Conservation (phyloP, 2,329 filamentous ascomycete species). For the Sporothrix schenckii region DNA sequence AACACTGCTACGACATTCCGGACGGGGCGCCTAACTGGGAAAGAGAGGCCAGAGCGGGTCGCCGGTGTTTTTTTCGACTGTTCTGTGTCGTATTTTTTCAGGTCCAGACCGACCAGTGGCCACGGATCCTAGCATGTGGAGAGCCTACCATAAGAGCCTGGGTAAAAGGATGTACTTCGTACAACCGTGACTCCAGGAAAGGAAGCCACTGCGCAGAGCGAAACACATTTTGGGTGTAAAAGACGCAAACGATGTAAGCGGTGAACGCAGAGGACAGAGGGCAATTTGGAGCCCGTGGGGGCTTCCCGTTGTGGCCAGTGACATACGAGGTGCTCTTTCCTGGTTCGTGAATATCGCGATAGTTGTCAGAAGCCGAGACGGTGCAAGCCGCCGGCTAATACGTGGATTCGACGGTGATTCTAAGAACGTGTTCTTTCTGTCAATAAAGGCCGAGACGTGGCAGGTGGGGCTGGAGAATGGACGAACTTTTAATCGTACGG, state of each 20-base stretch:
- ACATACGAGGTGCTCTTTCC: background rate
- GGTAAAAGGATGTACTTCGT: background rate
- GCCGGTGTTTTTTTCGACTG: background rate
- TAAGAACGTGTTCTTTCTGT: background rate
- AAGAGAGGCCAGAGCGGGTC: slow-evolving; percentile 17
- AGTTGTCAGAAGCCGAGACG: background rate
- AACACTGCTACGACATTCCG: background rate
- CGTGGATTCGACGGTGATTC: background rate
- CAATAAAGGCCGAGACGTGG: background rate
- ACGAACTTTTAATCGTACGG: background rate
- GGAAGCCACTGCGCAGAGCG: background rate
- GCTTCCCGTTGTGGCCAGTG: slow-evolving; percentile 20
- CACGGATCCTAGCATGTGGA: slow-evolving; percentile 6
- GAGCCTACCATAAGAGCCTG: background rate
- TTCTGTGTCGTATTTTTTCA: background rate
- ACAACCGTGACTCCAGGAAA: background rate
- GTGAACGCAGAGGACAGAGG: background rate
- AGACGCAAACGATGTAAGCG: slow-evolving; percentile 1
- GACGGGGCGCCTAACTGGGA: slow-evolving; percentile 12
- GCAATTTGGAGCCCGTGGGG: background rate
- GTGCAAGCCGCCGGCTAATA: slow-evolving; percentile 6
- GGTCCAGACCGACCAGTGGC: slow-evolving; percentile 17
- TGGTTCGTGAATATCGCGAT: background rate
- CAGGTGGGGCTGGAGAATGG: background rate
- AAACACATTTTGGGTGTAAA: background rate